phyloP scores from a whole-genome alignment of 2,329 filamentous ascomycete species.

The Pezicula radicicola region DNA sequence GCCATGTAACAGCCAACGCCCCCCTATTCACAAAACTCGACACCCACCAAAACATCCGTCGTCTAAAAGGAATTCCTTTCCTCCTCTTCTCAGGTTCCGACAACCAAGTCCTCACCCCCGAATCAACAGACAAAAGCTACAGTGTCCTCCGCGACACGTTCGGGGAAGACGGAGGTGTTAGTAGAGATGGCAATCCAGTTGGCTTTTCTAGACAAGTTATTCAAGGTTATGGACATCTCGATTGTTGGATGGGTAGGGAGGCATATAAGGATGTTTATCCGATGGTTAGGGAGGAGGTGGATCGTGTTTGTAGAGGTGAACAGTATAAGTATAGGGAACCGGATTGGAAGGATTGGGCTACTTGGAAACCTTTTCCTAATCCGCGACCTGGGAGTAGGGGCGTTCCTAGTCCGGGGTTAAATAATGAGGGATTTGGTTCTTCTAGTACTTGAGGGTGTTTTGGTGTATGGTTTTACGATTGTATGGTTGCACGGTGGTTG shows the following conservation, averaged over 20 bases:
- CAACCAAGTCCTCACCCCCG: slow-evolving; percentile 53
- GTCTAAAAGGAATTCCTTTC: slow-evolving; percentile 51
- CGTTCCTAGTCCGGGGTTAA: not conserved
- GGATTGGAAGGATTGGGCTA: slow-evolving; percentile 18
- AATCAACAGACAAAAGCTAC: slow-evolving; percentile 51
- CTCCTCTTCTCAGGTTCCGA: slow-evolving; percentile 53
- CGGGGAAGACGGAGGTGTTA: slow-evolving; percentile 29
- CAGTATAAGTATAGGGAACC: slow-evolving; percentile 21
- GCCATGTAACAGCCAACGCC: slow-evolving; percentile 49
- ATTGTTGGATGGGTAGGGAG: slow-evolving; percentile 60
- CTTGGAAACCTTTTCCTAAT: slow-evolving; percentile 7
- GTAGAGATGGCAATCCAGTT: too few species aligned
- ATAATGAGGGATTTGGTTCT: not conserved
- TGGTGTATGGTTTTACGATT: too few species aligned
- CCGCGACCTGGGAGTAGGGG: not conserved
- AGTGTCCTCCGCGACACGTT: slow-evolving; percentile 50
- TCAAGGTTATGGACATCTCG: slow-evolving; percentile 56
- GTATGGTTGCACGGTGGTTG: too few species aligned
- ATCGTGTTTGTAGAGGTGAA: slow-evolving; percentile 39
- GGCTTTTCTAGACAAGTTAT: slow-evolving; percentile 51
- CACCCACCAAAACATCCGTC: slow-evolving; percentile 44
- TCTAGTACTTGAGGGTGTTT: not conserved
- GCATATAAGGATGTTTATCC: slow-evolving; percentile 59
- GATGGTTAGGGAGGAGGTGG: slow-evolving; percentile 50
- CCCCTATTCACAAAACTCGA: slow-evolving; percentile 45